These are phyloP conservation scores for Populus euphratica DNA, from an alignment of 345 rosid species.

Conservation along the genomic window DNA sequence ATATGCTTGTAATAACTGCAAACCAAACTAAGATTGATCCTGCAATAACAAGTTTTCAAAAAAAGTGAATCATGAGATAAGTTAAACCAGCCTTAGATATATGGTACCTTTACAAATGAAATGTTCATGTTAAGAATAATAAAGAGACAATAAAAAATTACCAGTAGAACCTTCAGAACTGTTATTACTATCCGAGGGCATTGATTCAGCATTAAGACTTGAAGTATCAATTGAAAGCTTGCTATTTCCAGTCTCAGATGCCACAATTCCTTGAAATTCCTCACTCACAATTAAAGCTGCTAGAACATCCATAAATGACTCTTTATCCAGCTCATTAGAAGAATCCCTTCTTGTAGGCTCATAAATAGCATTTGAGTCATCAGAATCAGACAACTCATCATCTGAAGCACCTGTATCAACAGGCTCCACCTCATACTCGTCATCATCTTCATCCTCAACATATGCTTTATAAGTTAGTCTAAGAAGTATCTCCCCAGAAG, in stretches of 20 bases:
- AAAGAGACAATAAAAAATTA: conserved; percentile 1
- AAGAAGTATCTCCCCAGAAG: conserved; percentile 79
- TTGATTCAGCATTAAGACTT: conserved; percentile 31
- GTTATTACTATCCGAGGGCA: conserved; percentile 30
- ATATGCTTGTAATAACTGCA: conserved; percentile 61
- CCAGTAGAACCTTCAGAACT: conserved; percentile 37
- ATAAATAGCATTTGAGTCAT: conserved; percentile 44
- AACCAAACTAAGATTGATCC: conserved; percentile 74
- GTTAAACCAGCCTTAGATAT: background rate
- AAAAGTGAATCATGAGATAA: conserved; percentile 15
- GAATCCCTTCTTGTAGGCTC: conserved; percentile 31
- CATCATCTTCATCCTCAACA: conserved; percentile 98
- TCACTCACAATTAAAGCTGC: conserved; percentile 91
- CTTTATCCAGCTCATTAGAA: conserved; percentile 49
- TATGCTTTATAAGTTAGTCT: conserved; percentile 94
- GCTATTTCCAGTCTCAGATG: conserved; percentile 69
- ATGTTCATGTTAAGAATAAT: background rate
- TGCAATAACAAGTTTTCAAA: conserved; percentile 33
- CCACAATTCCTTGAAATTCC: conserved; percentile 95
- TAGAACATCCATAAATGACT: conserved; percentile 89
- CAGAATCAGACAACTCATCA: conserved; percentile 70
- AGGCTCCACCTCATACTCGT: conserved; percentile 41
- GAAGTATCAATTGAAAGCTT: conserved; percentile 44
- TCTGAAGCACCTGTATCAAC: conserved; percentile 53
- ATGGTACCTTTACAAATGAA: background rate